Base-by-base conservation (phyloP, 495 filamentous ascomycete genomes). In the Glutinoglossum americanum region DNA sequence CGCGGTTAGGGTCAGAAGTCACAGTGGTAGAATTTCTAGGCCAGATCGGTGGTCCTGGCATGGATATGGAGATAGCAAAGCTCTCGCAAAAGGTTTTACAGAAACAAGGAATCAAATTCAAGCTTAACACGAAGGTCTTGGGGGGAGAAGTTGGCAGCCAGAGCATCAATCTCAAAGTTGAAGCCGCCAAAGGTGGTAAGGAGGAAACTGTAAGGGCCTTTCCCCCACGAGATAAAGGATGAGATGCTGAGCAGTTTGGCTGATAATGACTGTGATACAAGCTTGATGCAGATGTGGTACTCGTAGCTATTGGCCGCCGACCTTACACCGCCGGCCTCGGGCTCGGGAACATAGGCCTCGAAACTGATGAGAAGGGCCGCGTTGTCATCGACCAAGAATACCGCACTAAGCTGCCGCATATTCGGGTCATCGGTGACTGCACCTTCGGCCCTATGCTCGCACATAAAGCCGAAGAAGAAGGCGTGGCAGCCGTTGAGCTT, bases 391-490 rank as follows among this genome's bases (percentile, higher is more conserved):
- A 98, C 77, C 83, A 87, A 65, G 88, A 98, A 74, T 98, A 94
- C 77, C 88, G 92, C 73, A 97, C 92, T 65, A 95, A 94, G 75
- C 69, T 90, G 56, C 83, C 88, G 13, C 93, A 98, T 74, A 94
- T 98, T 70, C 89, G 92, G 62, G 89, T 89, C 66, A 83, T 98
- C 62, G 92, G 92, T 65, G 92, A 98, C 71, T 85, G 80, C 69
- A 98, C 92, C 19, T 98, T 97, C 72, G 92, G 92, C 19, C 93
- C 92, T 64, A 98, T 98, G 92, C 82, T 98, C 65, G 92, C 92
- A 54, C 92, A 98, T 79, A 98, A 98, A 79, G 92, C 93, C 45
- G 92, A 98, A 74, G 92, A 98, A 74, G 92, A 98, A 74, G 92
- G 76, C 57, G 89, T 96, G 53, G 92, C 92, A 13, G 89, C 79